phyloP scores from a whole-genome alignment of 495 filamentous ascomycete species.

The Ramalina intermedia region DNA sequence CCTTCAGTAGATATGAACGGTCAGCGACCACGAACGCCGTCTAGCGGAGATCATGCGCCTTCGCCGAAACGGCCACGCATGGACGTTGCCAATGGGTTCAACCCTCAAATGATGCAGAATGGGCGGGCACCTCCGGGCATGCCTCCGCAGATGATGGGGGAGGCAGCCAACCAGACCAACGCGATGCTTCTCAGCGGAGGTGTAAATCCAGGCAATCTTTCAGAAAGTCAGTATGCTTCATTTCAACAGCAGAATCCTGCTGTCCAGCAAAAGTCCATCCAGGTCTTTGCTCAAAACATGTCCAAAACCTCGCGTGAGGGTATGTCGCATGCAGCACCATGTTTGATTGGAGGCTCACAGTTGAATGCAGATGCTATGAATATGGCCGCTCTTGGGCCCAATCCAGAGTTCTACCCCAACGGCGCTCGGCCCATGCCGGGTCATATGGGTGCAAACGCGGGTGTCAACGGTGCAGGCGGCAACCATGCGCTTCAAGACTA shows the following conservation, averaged over 20 bases:
- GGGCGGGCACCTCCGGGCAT: slow-evolving; percentile 61
- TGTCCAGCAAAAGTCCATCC: slow-evolving; percentile 64
- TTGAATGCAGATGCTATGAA: slow-evolving; percentile 65
- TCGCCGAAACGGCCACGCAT: slow-evolving; percentile 90
- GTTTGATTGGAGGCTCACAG: slow-evolving; percentile 59
- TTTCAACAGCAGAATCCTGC: slow-evolving; percentile 47
- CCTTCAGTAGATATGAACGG: slow-evolving; percentile 80
- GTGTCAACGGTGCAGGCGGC: slow-evolving; percentile 48
- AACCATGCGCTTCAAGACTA: slow-evolving; percentile 97
- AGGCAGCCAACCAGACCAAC: slow-evolving; percentile 37
- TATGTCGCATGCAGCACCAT: slow-evolving; percentile 49
- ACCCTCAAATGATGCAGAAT: slow-evolving; percentile 65
- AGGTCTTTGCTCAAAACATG: slow-evolving; percentile 74
- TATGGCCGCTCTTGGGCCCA: slow-evolving; percentile 36
- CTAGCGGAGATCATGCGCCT: slow-evolving; percentile 71
- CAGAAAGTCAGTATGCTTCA: slow-evolving; percentile 61
- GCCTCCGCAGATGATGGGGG: slow-evolving; percentile 50
- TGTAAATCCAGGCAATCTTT: slow-evolving; percentile 59
- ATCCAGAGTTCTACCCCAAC: slow-evolving; percentile 52
- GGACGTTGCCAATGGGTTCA: slow-evolving; percentile 57
- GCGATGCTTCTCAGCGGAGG: slow-evolving; percentile 62
- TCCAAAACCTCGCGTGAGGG: slow-evolving; percentile 66
- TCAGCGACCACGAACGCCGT: slow-evolving; percentile 66
- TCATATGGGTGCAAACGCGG: slow-evolving; percentile 36
- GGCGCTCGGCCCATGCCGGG: slow-evolving; percentile 41